phyloP scores from a whole-genome alignment of 306 rosid species.

The Begonia fuchsioides region DNA sequence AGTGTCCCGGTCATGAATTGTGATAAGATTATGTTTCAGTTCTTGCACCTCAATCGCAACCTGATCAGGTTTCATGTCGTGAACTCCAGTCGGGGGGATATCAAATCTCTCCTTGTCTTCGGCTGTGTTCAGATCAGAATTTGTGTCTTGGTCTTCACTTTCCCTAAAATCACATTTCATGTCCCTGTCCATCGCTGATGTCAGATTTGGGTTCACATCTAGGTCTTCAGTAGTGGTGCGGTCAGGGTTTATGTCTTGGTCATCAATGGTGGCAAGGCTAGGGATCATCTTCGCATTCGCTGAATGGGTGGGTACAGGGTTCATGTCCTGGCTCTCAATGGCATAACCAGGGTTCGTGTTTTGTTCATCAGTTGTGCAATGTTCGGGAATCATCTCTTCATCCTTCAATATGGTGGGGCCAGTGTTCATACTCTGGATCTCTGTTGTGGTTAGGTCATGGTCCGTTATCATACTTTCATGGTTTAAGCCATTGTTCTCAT shows the following conservation, averaged over 20 bases:
- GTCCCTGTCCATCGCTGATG: not conserved
- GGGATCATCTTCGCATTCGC: not conserved
- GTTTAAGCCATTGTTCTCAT: too few relatives aligned
- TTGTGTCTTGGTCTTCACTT: constrained; percentile 7
- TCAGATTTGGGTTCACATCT: not conserved
- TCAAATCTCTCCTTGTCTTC: constrained; percentile 6
- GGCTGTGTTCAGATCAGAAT: not conserved
- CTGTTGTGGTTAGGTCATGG: too few relatives aligned
- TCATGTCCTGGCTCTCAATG: too few relatives aligned
- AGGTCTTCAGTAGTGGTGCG: not conserved
- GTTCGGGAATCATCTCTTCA: constrained; percentile 4
- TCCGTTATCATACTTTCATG: too few relatives aligned
- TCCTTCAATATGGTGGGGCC: too few relatives aligned
- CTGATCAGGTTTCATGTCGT: constrained; percentile 8
- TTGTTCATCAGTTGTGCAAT: constrained; percentile 2
- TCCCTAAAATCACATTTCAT: not conserved
- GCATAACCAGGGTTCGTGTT: not conserved
- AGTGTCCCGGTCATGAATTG: constrained; percentile 5
- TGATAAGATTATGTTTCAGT: not conserved
- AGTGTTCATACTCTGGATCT: too few relatives aligned
- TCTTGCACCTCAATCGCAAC: constrained; percentile 2
- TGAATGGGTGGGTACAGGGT: too few relatives aligned
- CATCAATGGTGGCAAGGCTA: constrained; percentile 5
- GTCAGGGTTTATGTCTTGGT: constrained; percentile 2
- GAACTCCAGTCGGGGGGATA: constrained; percentile 4